A percentile compares a stretch with the other conserved stretches of the same genome.
phyloP scores from a whole-genome alignment of 2,329 filamentous ascomycete genomes.

The Ceratocystis cubensis region DNA sequence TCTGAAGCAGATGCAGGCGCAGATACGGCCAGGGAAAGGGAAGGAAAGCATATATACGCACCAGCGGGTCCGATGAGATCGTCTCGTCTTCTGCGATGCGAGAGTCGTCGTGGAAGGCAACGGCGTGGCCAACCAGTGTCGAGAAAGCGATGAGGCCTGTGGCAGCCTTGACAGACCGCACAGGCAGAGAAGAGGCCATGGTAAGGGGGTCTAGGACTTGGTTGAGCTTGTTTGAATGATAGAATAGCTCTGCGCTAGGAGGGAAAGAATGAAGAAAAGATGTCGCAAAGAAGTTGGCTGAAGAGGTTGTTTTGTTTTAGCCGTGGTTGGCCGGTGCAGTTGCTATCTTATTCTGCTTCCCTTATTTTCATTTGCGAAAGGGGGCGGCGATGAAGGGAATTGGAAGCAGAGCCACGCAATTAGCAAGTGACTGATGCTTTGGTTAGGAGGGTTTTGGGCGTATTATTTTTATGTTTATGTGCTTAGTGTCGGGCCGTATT shows the following conservation, averaged over 20 bases:
- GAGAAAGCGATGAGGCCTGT: constrained; percentile 20
- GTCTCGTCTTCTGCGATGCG: constrained; percentile 19
- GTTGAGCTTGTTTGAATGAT: neutral
- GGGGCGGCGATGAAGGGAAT: neutral
- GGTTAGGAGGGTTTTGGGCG: neutral
- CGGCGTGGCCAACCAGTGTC: neutral
- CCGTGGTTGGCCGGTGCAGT: neutral
- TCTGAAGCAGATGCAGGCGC: neutral
- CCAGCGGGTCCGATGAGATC: constrained; percentile 16
- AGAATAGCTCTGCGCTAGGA: too few species aligned
- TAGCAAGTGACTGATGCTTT: neutral
- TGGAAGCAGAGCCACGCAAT: neutral
- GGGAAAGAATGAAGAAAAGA: neutral
- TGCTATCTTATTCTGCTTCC: neutral
- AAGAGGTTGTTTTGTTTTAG: neutral
- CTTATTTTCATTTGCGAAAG: neutral
- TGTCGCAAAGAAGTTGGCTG: neutral
- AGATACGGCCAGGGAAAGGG: neutral
- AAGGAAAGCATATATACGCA: neutral
- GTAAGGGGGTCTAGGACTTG: neutral
- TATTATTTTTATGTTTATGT: too few species aligned
- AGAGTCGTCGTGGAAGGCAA: constrained; percentile 20
- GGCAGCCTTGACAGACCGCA: neutral
- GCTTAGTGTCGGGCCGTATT: neutral
- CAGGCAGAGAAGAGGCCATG: neutral